Evolutionary conservation across 345 rosid species (phyloP).

Genomic region (Litchi chinensis): DNA sequence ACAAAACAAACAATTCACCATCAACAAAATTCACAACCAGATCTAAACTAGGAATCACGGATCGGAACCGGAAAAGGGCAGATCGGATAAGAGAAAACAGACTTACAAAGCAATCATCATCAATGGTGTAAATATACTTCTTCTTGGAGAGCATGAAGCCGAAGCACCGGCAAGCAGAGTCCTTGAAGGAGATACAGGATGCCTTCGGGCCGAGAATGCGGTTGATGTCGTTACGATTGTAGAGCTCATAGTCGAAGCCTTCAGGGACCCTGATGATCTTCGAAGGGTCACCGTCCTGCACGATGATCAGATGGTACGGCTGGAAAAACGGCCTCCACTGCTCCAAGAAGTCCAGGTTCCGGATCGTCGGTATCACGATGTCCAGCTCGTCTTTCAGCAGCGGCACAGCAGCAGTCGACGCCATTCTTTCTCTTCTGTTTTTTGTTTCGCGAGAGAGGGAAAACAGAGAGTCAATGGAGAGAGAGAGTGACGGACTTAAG

Average conservation of each 20-base stretch:
- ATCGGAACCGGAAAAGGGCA: too few species aligned
- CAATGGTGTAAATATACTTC: constrained; percentile 86
- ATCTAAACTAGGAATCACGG: background rate
- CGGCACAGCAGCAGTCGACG: constrained; percentile 31
- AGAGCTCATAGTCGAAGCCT: constrained; percentile 82
- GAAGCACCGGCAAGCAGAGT: constrained; percentile 75
- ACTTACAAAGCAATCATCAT: constrained; percentile 93
- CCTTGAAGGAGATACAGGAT: constrained; percentile 73
- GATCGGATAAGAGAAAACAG: background rate
- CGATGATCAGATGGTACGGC: constrained; percentile 78
- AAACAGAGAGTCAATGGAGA: background rate
- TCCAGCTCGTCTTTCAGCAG: constrained; percentile 74
- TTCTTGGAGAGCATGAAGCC: constrained; percentile 85
- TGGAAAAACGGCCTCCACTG: constrained; percentile 83
- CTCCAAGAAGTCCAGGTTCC: constrained; percentile 80
- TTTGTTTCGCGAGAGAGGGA: background rate
- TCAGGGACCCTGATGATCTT: constrained; percentile 68
- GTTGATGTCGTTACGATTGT: constrained; percentile 80
- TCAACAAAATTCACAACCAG: background rate
- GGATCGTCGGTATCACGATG: constrained; percentile 81
- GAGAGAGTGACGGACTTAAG: background rate
- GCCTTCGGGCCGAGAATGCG: constrained; percentile 81
- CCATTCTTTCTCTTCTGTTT: constrained; percentile 35
- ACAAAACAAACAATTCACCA: background rate
- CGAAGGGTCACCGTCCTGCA: constrained; percentile 84